These are phyloP conservation scores for Juncus inflexus DNA, from an alignment of 176 grass and related monocot genomes.

Conservation along the genomic window DNA sequence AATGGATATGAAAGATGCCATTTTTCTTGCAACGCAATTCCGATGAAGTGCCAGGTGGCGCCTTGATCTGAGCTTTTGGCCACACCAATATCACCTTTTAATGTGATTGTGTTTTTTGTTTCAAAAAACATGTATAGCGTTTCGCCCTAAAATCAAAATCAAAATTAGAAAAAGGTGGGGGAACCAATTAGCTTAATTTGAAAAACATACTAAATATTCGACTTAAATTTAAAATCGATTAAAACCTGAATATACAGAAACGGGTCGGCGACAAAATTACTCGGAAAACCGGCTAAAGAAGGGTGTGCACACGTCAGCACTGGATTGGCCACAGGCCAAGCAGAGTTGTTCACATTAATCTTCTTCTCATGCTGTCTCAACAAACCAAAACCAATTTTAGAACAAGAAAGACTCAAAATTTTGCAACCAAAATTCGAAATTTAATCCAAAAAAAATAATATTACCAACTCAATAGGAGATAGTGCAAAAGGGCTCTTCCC, in stretches of 20 bases:
- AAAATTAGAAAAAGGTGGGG: slow-evolving; percentile 17
- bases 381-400: slow-evolving; percentile 24
- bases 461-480: slow-evolving; percentile 85
- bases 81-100: slow-evolving; percentile 94
- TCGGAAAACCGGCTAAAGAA: slow-evolving; percentile 65
- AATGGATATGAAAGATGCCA: slow-evolving; percentile 99
- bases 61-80: slow-evolving; percentile 85
- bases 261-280: slow-evolving; percentile 91
- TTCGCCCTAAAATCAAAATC: slow-evolving; percentile 36
- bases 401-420: not conserved
- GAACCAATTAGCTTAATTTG: not conserved
- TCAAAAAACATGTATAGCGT: slow-evolving; percentile 88
- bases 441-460: not conserved
- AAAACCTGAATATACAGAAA: slow-evolving; percentile 83
- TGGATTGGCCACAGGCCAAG: slow-evolving; percentile 94
- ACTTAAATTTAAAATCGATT: not conserved
- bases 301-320: slow-evolving; percentile 70
- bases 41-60: slow-evolving; percentile 92
- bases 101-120: slow-evolving; percentile 60
- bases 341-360: slow-evolving; percentile 78
- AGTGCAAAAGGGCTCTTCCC: slow-evolving; percentile 77
- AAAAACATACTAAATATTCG: not conserved
- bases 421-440: not conserved
- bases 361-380: slow-evolving; percentile 48
- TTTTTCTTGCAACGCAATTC: slow-evolving; percentile 79